A percentile compares a stretch with the other conserved stretches of the same genome.
These are phyloP conservation scores for Phanerochaete sordida DNA, from an alignment of 768 basidiomycete species.

Conservation along the genomic window DNA sequence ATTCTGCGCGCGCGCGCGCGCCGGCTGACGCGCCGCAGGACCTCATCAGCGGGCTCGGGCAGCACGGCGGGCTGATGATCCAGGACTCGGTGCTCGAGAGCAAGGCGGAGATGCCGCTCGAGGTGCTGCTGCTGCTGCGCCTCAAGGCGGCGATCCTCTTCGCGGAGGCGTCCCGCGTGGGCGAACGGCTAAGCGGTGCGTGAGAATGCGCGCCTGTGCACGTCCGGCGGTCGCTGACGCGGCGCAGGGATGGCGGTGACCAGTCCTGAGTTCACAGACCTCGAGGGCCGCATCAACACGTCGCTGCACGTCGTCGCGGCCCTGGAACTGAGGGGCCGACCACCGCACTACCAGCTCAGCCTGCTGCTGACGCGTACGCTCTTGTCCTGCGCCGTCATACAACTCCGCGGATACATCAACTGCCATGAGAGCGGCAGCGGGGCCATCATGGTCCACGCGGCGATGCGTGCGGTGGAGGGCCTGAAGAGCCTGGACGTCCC, in stretches of 20 bases:
- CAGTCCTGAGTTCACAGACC: neutral
- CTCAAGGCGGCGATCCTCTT: slow-evolving; percentile 58
- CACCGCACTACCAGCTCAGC: neutral
- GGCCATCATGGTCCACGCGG: neutral
- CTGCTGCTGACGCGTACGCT: neutral
- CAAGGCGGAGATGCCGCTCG: slow-evolving; percentile 28
- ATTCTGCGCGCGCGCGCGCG: too few relatives aligned
- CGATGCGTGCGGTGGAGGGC: neutral
- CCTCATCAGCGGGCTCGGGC: slow-evolving; percentile 34
- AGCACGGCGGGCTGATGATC: slow-evolving; percentile 45
- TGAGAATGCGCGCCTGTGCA: neutral
- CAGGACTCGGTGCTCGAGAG: slow-evolving; percentile 42
- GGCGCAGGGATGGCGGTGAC: neutral
- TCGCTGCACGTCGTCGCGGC: neutral
- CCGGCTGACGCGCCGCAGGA: slow-evolving; percentile 28
- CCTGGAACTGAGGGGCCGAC: neutral
- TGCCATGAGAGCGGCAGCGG: neutral
- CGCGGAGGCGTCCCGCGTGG: slow-evolving; percentile 53
- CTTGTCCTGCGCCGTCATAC: neutral
- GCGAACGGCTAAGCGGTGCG: slow-evolving; percentile 20
- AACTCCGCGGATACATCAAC: neutral
- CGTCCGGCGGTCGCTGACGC: neutral
- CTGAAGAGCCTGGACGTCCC: neutral
- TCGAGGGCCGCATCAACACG: neutral
- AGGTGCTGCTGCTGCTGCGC: slow-evolving; percentile 36